A percentile compares a stretch with the other conserved stretches of the same genome.
These are phyloP conservation scores for Pyrenophora seminiperda DNA, from an alignment of 2,329 filamentous ascomycete genomes.

Conservation along the genomic window DNA sequence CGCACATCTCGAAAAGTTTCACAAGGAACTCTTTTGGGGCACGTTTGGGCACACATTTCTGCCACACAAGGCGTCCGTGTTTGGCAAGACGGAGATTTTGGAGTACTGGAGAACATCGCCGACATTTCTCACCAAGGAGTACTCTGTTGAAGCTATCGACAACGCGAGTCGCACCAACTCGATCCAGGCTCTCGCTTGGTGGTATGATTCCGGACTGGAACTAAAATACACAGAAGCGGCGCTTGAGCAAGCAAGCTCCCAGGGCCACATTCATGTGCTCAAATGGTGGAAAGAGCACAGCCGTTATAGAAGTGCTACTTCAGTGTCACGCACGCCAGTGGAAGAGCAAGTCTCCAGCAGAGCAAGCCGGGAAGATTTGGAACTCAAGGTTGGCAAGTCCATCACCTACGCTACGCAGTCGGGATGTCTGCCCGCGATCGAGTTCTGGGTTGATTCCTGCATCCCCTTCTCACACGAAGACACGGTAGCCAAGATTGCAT, in stretches of 20 bases:
- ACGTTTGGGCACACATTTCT: slow-evolving; percentile 82
- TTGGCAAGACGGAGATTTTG: slow-evolving; percentile 80
- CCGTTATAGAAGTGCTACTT: slow-evolving; percentile 46
- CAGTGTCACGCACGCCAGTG: slow-evolving; percentile 16
- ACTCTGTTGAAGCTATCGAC: slow-evolving; percentile 83
- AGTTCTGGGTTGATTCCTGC: slow-evolving; percentile 85
- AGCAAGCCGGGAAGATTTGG: slow-evolving; percentile 45
- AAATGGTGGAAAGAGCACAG: slow-evolving; percentile 90
- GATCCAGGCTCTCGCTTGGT: slow-evolving; percentile 86
- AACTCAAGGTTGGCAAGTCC: slow-evolving; percentile 80
- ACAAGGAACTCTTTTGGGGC: slow-evolving; percentile 79
- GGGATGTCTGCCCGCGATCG: slow-evolving; percentile 75
- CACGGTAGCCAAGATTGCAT: slow-evolving; percentile 81
- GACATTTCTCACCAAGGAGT: slow-evolving; percentile 83
- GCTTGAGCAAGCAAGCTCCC: slow-evolving; percentile 83
- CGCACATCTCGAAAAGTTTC: slow-evolving; percentile 69
- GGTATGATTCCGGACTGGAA: slow-evolving; percentile 79
- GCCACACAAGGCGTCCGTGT: slow-evolving; percentile 87
- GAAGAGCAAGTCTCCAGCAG: slow-evolving; percentile 22
- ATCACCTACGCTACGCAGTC: slow-evolving; percentile 84
- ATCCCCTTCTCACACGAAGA: slow-evolving; percentile 82
- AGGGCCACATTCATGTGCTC: slow-evolving; percentile 82
- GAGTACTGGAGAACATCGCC: slow-evolving; percentile 89
- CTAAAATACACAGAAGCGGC: slow-evolving; percentile 86
- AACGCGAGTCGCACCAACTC: slow-evolving; percentile 86